A percentile compares a stretch with the other conserved stretches of the same genome.
phyloP scores from a whole-genome alignment of 148 eudicot genomes.

The Camellia granthamiana region DNA sequence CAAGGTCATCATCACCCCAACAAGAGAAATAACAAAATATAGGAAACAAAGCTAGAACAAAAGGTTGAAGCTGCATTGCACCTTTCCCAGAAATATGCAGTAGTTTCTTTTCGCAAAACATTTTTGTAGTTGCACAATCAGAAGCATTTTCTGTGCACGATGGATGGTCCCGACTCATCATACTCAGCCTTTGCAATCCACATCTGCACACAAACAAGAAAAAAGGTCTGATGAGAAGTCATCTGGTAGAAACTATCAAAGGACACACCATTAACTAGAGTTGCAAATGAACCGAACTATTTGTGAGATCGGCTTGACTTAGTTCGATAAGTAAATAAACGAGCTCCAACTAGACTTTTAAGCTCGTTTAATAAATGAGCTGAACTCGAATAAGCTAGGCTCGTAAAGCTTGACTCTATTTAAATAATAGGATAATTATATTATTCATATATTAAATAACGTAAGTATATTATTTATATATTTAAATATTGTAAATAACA shows the following conservation, averaged over 20 bases:
- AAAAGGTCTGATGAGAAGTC: not conserved
- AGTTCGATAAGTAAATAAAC: too few species aligned
- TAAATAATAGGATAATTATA: too few species aligned
- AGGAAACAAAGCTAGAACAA: not conserved
- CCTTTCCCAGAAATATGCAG: not conserved
- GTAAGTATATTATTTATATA: too few species aligned
- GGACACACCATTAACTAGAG: too few species aligned
- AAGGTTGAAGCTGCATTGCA: not conserved
- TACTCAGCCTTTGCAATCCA: constrained; percentile 67
- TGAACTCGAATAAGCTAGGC: too few species aligned
- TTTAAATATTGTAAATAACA: too few species aligned
- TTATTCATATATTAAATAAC: too few species aligned
- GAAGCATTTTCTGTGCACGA: constrained; percentile 65
- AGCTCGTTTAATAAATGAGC: too few species aligned
- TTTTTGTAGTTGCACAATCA: constrained; percentile 16
- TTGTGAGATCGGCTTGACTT: too few species aligned
- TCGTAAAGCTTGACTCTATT: too few species aligned
- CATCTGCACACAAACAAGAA: constrained; percentile 39
- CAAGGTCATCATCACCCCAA: constrained; percentile 6
- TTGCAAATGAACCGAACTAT: too few species aligned
- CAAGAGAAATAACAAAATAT: not conserved
- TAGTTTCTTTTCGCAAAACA: not conserved
- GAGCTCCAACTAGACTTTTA: too few species aligned
- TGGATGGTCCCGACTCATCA: constrained; percentile 61
- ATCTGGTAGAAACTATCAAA: not conserved